Evolutionary conservation across 176 grass and related monocot species (phyloP).

Genomic region (Urochloa ruziziensis): DNA sequence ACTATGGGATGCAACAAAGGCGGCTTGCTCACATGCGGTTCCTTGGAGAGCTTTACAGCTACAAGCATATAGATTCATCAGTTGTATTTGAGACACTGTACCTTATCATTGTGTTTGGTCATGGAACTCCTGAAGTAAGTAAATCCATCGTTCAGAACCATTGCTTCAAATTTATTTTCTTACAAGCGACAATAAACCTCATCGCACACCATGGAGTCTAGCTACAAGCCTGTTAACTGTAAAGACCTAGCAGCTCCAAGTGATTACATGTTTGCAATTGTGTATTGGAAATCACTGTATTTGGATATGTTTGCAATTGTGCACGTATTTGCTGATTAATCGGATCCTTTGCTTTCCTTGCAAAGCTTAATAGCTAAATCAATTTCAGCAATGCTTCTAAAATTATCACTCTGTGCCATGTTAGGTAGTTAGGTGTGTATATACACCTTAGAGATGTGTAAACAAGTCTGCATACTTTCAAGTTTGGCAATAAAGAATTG

Average conservation of each 20-base stretch:
- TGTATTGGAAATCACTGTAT: neutral
- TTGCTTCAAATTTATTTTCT: slow-evolving; percentile 6
- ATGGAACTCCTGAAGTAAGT: slow-evolving; percentile 93
- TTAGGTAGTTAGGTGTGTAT: neutral
- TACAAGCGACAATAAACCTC: neutral
- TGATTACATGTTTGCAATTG: slow-evolving; percentile 5
- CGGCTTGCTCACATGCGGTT: slow-evolving; percentile 90
- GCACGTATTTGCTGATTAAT: neutral
- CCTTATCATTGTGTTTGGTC: slow-evolving; percentile 77
- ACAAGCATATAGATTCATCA: slow-evolving; percentile 83
- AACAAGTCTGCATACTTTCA: neutral
- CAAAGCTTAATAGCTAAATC: neutral
- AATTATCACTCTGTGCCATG: neutral
- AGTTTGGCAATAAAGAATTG: neutral
- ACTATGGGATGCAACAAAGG: slow-evolving; percentile 93
- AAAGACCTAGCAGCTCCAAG: neutral
- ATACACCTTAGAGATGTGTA: slow-evolving; percentile 8
- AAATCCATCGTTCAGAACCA: slow-evolving; percentile 14
- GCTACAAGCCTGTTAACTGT: neutral
- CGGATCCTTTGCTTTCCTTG: neutral
- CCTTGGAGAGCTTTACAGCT: slow-evolving; percentile 96
- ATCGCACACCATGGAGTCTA: neutral
- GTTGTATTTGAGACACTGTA: slow-evolving; percentile 94
- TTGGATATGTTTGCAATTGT: neutral
- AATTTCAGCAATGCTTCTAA: neutral